A percentile compares a stretch with the other conserved stretches of the same genome.
phyloP scores from a whole-genome alignment of 805 yeast genomes.

The Monosporozyma siamensis region DNA sequence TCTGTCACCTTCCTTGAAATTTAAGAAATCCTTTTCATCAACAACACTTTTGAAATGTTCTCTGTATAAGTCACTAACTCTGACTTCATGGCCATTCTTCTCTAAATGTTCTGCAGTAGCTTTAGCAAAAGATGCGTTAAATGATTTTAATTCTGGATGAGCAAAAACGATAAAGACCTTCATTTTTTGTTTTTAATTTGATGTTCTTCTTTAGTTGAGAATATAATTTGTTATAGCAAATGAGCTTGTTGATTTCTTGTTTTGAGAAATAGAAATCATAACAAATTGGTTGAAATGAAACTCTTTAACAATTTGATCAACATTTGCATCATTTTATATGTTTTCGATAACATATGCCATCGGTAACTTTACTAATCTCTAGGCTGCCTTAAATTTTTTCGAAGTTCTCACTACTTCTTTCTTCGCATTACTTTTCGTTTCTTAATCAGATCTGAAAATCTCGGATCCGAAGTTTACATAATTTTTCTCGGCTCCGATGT shows the following conservation, averaged over 20 bases:
- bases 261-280: background rate
- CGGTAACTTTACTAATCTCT: background rate
- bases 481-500: too few species aligned
- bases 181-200: conserved; percentile 5
- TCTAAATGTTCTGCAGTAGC: conserved; percentile 14
- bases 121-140: conserved; percentile 17
- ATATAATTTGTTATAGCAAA: too few species aligned
- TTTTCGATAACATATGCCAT: background rate
- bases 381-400: conserved; percentile 9
- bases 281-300: too few species aligned
- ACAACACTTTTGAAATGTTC: conserved; percentile 18
- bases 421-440: too few species aligned
- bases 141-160: conserved; percentile 23
- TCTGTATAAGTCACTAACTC: conserved; percentile 21
- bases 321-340: background rate
- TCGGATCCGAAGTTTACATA: background rate
- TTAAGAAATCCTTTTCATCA: conserved; percentile 17
- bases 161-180: conserved; percentile 23
- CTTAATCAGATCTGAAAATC: too few species aligned
- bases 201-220: too few species aligned
- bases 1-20: conserved; percentile 9
- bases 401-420: too few species aligned
- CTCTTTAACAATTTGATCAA: too few species aligned
- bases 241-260: background rate
- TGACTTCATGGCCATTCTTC: conserved; percentile 21